phyloP scores from a whole-genome alignment of 768 basidiomycete genomes.

The Cubamyces lactineus region DNA sequence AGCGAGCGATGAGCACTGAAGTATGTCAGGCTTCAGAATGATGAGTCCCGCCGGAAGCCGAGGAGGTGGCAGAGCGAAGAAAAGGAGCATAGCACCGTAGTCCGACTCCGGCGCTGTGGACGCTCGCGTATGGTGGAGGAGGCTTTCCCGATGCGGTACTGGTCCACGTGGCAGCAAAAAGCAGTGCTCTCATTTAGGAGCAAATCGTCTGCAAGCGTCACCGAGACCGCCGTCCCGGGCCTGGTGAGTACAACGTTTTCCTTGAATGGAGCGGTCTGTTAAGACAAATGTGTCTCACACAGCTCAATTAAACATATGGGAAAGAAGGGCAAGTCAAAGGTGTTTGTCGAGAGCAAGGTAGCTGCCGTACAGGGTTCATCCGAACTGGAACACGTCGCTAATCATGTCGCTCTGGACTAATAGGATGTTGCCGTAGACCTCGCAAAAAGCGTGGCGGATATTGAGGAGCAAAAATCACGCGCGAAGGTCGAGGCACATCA shows the following conservation, averaged over 20 bases:
- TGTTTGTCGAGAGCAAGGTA: conserved; percentile 30
- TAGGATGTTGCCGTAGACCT: conserved; percentile 30
- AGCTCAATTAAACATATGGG: background rate
- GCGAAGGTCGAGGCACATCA: conserved; percentile 23
- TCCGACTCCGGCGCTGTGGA: background rate
- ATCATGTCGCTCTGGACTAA: background rate
- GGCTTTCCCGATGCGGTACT: background rate
- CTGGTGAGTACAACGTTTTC: conserved; percentile 3
- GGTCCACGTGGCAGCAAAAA: background rate
- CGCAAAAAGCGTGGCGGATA: conserved; percentile 25
- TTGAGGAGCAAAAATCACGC: conserved; percentile 26
- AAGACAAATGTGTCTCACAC: background rate
- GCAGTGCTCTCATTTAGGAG: conserved; percentile 4
- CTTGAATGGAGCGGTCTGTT: background rate
- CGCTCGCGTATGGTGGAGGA: background rate
- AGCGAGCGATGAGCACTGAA: background rate
- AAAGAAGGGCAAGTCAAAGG: conserved; percentile 15
- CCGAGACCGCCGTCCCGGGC: background rate
- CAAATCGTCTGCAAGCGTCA: background rate
- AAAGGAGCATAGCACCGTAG: background rate
- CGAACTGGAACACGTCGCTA: too few species aligned
- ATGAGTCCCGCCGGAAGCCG: background rate
- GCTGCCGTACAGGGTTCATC: background rate
- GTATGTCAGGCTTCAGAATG: background rate
- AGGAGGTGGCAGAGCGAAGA: background rate